Base-by-base conservation (phyloP, 2,329 filamentous ascomycete species). In the Pestalotiopsis sp. region DNA sequence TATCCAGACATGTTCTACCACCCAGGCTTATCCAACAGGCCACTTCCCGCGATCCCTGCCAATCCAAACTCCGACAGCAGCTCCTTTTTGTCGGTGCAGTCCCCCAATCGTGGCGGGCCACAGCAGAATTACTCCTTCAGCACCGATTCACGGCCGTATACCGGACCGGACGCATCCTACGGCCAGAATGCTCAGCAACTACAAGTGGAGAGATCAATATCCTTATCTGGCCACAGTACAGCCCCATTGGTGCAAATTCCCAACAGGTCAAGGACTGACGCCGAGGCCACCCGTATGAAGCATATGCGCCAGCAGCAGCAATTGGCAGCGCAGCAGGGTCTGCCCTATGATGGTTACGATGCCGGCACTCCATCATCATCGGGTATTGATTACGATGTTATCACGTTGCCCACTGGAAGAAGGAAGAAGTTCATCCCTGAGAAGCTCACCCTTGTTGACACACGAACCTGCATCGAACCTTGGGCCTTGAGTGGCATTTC, bases 1-100 rank as follows among this genome's bases (percentile, higher is more conserved):
- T 93, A 94, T 71, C 93, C 92, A 20, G 96, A 97, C 74, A 90
- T 98, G 77, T 97, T 97, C 78, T 99, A 97, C 78, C 94, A 98
- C 75, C 95, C 95, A 20, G 94, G 94, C 52, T 89, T 94, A 77
- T 83, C 88, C 71, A 84, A 74, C 84, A 90, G 83, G 81, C 94
- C 81, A 80, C 91, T 84, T 76, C 93, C 83, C 73, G 88, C 88
- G 7, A 82, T 91, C 2, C 89, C 89, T 4, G 84, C 88, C 57
- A 88, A 85, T 27, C 84, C 88, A 57, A 88, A 85, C 7, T 90
- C 90, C 2, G 93, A 94, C 69, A 85, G 83, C 73, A 87, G 84
- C 75, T 85, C 85, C 0, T 77, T 87, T 77, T 75, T 86, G 67
- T 85, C 85, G 45, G 76, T 83, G 0, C 83, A 85, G 64, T 84